Conservation (phyloP, 192 early-diverging fungal genomes). For the Chytriomyces hyalinus region DNA sequence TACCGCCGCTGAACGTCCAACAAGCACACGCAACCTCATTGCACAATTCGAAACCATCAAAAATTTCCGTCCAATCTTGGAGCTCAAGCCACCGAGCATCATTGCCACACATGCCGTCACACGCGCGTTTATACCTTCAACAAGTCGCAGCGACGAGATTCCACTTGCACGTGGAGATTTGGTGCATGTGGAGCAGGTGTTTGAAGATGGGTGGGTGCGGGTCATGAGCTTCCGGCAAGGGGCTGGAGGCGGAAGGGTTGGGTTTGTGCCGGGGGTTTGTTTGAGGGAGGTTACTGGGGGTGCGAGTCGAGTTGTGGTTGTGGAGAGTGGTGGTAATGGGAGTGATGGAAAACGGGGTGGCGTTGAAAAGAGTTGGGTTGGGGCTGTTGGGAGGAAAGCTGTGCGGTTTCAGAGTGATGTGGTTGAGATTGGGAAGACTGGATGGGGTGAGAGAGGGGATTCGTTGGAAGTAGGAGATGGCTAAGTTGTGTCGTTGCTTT, state of each 20-base stretch:
- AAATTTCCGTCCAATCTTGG: background rate
- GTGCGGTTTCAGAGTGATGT: background rate
- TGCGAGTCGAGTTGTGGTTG: background rate
- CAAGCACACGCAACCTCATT: slow-evolving; percentile 11
- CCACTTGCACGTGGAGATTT: background rate
- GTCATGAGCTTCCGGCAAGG: background rate
- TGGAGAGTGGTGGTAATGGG: background rate
- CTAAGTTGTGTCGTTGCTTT: background rate
- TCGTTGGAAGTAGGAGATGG: background rate
- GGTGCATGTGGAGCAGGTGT: slow-evolving; percentile 7
- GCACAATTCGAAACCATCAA: background rate
- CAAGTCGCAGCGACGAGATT: background rate
- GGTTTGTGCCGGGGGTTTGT: background rate
- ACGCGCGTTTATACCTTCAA: background rate
- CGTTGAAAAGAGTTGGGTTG: background rate
- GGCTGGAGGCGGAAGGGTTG: background rate
- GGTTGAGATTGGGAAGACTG: background rate
- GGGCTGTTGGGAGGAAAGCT: background rate
- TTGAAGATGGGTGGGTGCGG: background rate
- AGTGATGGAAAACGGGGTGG: background rate
- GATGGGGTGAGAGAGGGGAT: background rate
- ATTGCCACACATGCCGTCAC: background rate
- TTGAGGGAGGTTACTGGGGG: background rate
- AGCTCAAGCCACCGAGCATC: background rate
- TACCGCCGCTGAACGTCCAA: background rate